These are phyloP conservation scores for Xylaria sp. DNA, from an alignment of 2,329 filamentous ascomycete species.

Conservation along the genomic window DNA sequence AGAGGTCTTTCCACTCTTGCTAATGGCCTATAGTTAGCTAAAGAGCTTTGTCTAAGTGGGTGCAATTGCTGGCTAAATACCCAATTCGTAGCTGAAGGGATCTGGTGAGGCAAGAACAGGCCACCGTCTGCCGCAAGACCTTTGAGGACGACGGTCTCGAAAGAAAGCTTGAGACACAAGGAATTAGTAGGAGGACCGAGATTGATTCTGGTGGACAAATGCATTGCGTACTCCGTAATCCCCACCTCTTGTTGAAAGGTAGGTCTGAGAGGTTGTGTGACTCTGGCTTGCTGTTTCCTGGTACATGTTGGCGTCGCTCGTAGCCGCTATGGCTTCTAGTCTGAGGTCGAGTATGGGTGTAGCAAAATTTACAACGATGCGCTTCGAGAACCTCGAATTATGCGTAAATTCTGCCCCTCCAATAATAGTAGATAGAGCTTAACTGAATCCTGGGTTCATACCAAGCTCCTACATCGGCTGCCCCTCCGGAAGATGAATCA, in stretches of 20 bases:
- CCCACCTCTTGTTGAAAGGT: constrained; percentile 36
- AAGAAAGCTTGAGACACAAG: constrained; percentile 71
- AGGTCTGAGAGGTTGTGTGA: constrained; percentile 36
- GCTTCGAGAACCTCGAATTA: neutral
- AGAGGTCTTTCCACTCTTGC: constrained; percentile 80
- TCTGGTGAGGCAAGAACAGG: constrained; percentile 86
- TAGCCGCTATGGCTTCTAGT: neutral
- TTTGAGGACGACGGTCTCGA: constrained; percentile 91
- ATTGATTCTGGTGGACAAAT: neutral
- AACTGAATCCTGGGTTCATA: neutral
- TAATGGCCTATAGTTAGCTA: constrained; percentile 10
- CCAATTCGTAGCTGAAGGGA: constrained; percentile 68
- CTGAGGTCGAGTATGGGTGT: neutral
- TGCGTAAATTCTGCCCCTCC: constrained; percentile 20
- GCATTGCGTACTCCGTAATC: constrained; percentile 37
- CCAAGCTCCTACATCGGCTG: constrained; percentile 33
- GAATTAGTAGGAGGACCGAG: neutral
- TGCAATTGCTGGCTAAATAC: constrained; percentile 17
- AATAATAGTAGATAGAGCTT: constrained; percentile 2
- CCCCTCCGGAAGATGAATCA: constrained; percentile 34
- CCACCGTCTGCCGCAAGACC: constrained; percentile 88
- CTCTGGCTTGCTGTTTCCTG: constrained; percentile 31
- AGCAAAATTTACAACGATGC: too few relatives aligned
- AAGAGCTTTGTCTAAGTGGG: neutral
- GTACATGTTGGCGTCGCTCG: constrained; percentile 28